Evolutionary conservation across 495 filamentous ascomycete species (phyloP), one percentile per base, ranked within the genome.

Genomic region (Cetradonia linearis): DNA sequence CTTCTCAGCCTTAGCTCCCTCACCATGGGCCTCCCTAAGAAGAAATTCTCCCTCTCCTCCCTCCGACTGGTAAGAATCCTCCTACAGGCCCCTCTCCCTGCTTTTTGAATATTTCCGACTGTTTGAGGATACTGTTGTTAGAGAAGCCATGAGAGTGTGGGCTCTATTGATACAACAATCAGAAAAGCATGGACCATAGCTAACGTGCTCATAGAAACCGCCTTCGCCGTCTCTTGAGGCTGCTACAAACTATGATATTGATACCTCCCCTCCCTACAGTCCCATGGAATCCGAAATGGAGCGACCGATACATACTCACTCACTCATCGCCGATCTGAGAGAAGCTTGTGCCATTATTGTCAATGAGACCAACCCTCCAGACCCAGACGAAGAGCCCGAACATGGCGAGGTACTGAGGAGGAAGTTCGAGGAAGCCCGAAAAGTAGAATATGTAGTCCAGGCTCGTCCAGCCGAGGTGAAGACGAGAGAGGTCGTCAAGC

Each of bases 181-280:
- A 36, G 18, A 10, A 54, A 36, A 34, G 25, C 52, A 30, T 47
- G 58, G 23, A 61, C 16, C 20, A 55, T 16, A 55, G 36, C 59
- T 65, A 16, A 63, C 33, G 23, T 27, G 13, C 50, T 56, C 44
- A 37, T 38, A 66, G 55, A 62, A 62, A 38, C 48, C 53, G 23
- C 34, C 60, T 33, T 50, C 63, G 16, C 40, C 61, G 28, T n/a
- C 55, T 14, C 7, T 55, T 14, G 63, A 63, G 42, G 48, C 53
- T 52, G 34, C 25, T 28, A 48, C 54, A 8, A 61, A 65, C 28
- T 65, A 68, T 40, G 63, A 65, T 20, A 54, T 59, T n/a, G 63
- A 68, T 52, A 59, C 61, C 18, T 68, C 66, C 13, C 66, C 66
- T 55, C 65, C 65, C 27, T 68, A 68, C 47, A 68, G 63, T 52